Conservation (phyloP, 2,329 filamentous ascomycete genomes). For the Microsporum audouinii region DNA sequence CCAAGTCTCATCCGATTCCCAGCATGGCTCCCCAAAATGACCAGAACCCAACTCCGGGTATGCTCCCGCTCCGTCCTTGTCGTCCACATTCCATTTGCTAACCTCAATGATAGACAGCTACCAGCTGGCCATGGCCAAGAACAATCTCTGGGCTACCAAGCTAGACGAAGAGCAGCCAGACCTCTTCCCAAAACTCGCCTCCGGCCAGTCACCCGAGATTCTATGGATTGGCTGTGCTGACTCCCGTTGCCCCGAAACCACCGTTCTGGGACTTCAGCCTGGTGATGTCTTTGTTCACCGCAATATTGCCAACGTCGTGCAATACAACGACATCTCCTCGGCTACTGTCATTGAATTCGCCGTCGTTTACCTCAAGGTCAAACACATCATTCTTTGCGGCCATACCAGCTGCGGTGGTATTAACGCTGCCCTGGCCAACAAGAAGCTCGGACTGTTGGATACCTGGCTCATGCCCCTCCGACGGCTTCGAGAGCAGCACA, state of each 20-base stretch:
- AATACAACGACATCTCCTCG: conserved; percentile 62
- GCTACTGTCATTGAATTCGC: conserved; percentile 69
- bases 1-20: not conserved
- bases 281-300: conserved; percentile 83
- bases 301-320: conserved; percentile 79
- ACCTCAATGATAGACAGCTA: conserved; percentile 43
- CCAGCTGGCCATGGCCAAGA: conserved; percentile 53
- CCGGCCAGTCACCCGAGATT: conserved; percentile 52
- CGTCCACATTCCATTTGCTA: not conserved
- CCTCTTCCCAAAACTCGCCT: conserved; percentile 57
- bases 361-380: conserved; percentile 57
- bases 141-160: conserved; percentile 58
- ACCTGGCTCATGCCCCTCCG: conserved; percentile 50
- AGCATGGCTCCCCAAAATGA: not conserved
- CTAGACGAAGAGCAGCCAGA: conserved; percentile 55
- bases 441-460: conserved; percentile 49
- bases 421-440: conserved; percentile 44
- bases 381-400: conserved; percentile 51
- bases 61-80: not conserved
- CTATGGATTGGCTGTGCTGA: conserved; percentile 83
- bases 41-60: not conserved
- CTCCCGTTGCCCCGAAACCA: conserved; percentile 73
- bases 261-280: conserved; percentile 63
- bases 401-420: conserved; percentile 52
- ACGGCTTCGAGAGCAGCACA: conserved; percentile 43